Conservation (phyloP, 768 basidiomycete species). For the Auricularia auricula-judae region DNA sequence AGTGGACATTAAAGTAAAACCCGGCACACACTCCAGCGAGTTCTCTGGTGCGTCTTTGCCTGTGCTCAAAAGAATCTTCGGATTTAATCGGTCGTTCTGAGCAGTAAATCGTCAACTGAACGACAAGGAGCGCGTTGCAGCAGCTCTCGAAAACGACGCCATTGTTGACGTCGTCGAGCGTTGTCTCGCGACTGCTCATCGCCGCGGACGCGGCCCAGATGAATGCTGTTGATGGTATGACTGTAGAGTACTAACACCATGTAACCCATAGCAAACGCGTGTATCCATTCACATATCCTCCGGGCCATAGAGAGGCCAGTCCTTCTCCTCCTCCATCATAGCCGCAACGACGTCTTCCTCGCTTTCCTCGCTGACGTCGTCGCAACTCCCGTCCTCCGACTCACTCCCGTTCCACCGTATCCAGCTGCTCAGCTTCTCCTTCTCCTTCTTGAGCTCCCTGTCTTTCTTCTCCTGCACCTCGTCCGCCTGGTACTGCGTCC, state of each 20-base stretch:
- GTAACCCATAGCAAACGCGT: not conserved
- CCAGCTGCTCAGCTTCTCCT: too few species aligned
- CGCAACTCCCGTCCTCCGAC: too few species aligned
- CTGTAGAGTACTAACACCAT: not conserved
- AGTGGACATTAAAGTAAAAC: slow-evolving; percentile 85
- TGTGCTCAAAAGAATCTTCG: not conserved
- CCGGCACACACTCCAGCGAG: slow-evolving; percentile 94
- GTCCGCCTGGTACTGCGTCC: too few species aligned
- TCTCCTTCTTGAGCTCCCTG: too few species aligned
- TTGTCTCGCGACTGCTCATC: slow-evolving; percentile 39
- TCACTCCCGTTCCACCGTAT: too few species aligned
- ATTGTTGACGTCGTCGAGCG: slow-evolving; percentile 83
- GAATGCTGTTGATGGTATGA: not conserved
- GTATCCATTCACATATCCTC: not conserved
- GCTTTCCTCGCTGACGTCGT: too few species aligned
- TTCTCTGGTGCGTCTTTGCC: slow-evolving; percentile 49
- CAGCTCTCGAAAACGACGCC: slow-evolving; percentile 85
- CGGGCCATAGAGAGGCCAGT: too few species aligned
- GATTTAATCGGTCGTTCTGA: not conserved
- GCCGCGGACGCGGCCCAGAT: slow-evolving; percentile 16
- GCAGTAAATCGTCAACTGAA: slow-evolving; percentile 97
- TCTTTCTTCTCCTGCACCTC: too few species aligned
- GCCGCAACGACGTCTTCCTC: too few species aligned
- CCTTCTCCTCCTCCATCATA: too few species aligned
- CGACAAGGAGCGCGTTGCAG: slow-evolving; percentile 96